Conservation (phyloP, 257 asterid genomes). For the Schizonepeta tenuifolia region DNA sequence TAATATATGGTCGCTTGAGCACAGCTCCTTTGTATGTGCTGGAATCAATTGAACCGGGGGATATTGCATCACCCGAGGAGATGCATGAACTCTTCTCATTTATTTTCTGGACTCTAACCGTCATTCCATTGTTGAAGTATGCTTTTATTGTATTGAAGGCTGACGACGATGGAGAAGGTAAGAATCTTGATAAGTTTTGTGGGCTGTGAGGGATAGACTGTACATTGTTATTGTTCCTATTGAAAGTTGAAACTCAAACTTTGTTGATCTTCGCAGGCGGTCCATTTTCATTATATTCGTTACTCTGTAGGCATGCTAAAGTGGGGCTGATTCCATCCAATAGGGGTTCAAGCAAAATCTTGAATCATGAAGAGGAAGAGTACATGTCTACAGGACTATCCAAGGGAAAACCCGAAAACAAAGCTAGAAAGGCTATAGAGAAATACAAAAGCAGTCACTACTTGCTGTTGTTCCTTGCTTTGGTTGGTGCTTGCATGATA, state of each 20-base stretch:
- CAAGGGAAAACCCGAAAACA: slow-evolving; percentile 55
- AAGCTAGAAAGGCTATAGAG: slow-evolving; percentile 71
- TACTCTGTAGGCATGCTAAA: slow-evolving; percentile 80
- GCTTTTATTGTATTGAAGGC: slow-evolving; percentile 72
- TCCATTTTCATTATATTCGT: slow-evolving; percentile 83
- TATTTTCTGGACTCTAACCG: slow-evolving; percentile 81
- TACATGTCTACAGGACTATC: slow-evolving; percentile 36
- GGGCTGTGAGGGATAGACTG: neutral
- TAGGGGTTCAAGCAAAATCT: slow-evolving; percentile 48
- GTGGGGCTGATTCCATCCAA: slow-evolving; percentile 85
- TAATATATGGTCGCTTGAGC: slow-evolving; percentile 86
- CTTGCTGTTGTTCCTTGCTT: slow-evolving; percentile 69
- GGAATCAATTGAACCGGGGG: slow-evolving; percentile 62
- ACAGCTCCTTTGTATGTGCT: slow-evolving; percentile 88
- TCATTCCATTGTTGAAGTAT: slow-evolving; percentile 84
- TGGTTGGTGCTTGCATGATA: slow-evolving; percentile 93
- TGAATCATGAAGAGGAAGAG: slow-evolving; percentile 58
- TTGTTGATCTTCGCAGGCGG: slow-evolving; percentile 70
- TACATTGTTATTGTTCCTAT: neutral
- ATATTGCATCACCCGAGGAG: slow-evolving; percentile 60
- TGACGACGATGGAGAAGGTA: slow-evolving; percentile 94
- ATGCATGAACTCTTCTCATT: slow-evolving; percentile 81
- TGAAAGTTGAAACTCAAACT: slow-evolving; percentile 34
- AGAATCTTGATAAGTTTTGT: slow-evolving; percentile 14
- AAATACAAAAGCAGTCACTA: slow-evolving; percentile 73